Conservation (phyloP, 202 grass and related monocot genomes). For the Setaria viridis region DNA sequence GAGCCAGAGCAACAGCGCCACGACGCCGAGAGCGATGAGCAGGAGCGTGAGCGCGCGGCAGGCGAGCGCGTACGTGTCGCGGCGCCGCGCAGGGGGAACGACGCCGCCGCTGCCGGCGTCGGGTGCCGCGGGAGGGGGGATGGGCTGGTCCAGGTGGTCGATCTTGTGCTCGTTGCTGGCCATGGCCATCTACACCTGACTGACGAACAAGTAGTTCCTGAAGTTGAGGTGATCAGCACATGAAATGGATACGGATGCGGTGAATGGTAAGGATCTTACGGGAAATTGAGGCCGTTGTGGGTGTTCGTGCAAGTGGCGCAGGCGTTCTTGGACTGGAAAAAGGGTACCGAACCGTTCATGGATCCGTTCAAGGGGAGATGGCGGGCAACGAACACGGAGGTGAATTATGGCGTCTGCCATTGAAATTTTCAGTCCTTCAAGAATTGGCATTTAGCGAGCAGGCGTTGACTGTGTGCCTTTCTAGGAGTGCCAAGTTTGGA, state of each 20-base stretch:
- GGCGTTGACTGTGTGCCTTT: neutral
- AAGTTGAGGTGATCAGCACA: too few relatives aligned
- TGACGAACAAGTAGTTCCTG: too few relatives aligned
- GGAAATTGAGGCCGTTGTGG: neutral
- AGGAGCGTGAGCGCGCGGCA: conserved; percentile 45
- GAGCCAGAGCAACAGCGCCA: conserved; percentile 63
- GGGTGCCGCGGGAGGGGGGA: conserved; percentile 10
- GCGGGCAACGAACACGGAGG: neutral
- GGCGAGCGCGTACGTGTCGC: conserved; percentile 43
- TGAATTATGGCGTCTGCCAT: neutral
- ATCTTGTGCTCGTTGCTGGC: conserved; percentile 43
- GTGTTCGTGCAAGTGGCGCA: neutral
- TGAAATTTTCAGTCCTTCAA: neutral
- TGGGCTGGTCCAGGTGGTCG: conserved; percentile 38
- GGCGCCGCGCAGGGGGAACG: neutral
- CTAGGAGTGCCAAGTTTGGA: neutral
- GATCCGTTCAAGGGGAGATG: neutral
- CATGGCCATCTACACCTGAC: neutral
- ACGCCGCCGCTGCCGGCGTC: neutral
- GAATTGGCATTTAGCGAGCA: neutral
- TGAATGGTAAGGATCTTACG: too few relatives aligned
- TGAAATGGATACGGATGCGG: too few relatives aligned
- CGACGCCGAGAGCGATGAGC: conserved; percentile 53
- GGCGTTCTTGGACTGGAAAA: conserved; percentile 4
- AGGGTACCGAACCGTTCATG: too few relatives aligned